phyloP scores from a whole-genome alignment of 1,284 basidiomycete genomes.

The Microbotryum lychnidis-dioicae region DNA sequence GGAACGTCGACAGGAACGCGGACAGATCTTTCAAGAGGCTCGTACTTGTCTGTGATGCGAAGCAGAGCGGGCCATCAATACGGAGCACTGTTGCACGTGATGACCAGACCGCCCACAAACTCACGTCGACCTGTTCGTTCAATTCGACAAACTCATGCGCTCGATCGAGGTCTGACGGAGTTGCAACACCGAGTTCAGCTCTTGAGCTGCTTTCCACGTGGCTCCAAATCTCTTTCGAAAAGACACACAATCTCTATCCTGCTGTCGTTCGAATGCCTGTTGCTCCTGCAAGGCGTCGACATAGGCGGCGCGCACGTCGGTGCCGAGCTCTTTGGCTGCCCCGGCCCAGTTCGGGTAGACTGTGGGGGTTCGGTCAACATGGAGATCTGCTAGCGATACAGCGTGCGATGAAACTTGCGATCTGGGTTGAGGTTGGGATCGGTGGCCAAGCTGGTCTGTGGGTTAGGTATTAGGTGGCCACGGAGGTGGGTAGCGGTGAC shows the following conservation, averaged over 20 bases:
- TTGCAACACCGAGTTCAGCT: background rate
- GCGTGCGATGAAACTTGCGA: background rate
- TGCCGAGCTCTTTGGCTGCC: slow-evolving; percentile 13
- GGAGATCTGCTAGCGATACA: background rate
- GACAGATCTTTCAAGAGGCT: slow-evolving; percentile 74
- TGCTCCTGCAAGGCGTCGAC: slow-evolving; percentile 2
- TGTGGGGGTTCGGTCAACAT: background rate
- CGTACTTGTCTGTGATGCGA: slow-evolving; percentile 56
- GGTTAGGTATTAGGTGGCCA: no score
- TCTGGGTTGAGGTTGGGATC: slow-evolving; percentile 2
- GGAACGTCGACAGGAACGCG: slow-evolving; percentile 86
- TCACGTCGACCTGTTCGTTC: slow-evolving; percentile 66
- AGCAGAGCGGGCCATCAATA: slow-evolving; percentile 4
- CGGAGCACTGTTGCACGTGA: background rate
- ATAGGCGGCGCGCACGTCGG: slow-evolving; percentile 27
- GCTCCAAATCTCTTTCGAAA: background rate
- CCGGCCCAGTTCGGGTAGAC: slow-evolving; percentile 20
- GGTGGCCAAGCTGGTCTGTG: slow-evolving; percentile 1
- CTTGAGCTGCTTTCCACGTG: background rate
- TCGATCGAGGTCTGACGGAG: slow-evolving; percentile 27
- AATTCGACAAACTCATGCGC: slow-evolving; percentile 68
- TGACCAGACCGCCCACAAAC: background rate
- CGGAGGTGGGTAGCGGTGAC: background rate
- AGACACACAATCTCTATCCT: slow-evolving; percentile 24
- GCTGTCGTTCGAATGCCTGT: slow-evolving; percentile 7